Evolutionary conservation across 2,329 filamentous ascomycete species (phyloP), one percentile per base, ranked within the genome.

Genomic region (Sphaerostilbella broomeana): DNA sequence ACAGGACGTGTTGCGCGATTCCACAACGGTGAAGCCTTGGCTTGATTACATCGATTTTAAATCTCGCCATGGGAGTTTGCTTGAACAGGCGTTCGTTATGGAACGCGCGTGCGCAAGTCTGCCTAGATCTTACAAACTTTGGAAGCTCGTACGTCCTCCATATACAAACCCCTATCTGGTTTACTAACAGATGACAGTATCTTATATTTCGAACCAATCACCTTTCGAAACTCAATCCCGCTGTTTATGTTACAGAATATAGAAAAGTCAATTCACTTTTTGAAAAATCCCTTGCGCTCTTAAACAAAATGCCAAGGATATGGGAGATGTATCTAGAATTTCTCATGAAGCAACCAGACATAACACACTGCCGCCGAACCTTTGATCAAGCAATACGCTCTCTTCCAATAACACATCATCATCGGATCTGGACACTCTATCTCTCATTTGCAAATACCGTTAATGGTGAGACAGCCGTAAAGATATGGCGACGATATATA

Each of bases 241-340:
- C 86, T 40, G 74, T 81, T 42, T 87, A 85, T 60, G 78, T 79
- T 37, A 68, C 76, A 43, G 89, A 98, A 57, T 97, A 84, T 64
- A 76, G 81, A 57, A 98, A 97, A 64, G 88, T 97, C 59, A 98
- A 98, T 60, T 75, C 86, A 38, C 77, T 97, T 27, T 98, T 95
- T 59, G 92, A 98, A 66, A 78, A 86, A 51, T 89, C 92, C 4
- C 69, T 98, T 36, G 86, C 95, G 43, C 73, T 98, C 27, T 75
- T 98, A 46, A 95, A 98, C 67, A 98, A 98, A 67, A 98, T 98
- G 92, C 92, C 94, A 17, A 78, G 80, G 50, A 92, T 98, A 58
- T 98, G 92, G 94, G 89, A 95, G 60, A 86, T 97, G 80, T 98
- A 95, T 60, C 79, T 98, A 46, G 76, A 76, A 34, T 97, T 98